Evolutionary conservation across 2,329 filamentous ascomycete genomes (phyloP), one percentile per base, ranked within the genome.

Genomic region (Hypoxylon rubiginosum): DNA sequence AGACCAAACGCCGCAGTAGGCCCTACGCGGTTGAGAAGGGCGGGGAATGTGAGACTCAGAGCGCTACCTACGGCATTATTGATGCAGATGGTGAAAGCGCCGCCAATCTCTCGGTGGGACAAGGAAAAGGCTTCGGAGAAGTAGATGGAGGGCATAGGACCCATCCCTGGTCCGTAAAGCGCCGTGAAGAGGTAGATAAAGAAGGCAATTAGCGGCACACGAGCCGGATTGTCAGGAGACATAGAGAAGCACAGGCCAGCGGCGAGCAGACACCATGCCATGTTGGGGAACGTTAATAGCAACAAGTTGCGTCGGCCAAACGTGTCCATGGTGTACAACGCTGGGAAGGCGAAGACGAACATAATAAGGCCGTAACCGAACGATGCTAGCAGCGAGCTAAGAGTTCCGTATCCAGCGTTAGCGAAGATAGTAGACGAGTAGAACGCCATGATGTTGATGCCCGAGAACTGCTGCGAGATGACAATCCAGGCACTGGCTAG

Each of bases 351-450:
- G 46, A 58, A 58, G 46, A 58, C 36, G 46, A 58, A 58, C 56
- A 58, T 58, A 9, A 58, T 43, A 24, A 58, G 45, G 5, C 34
- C 56, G 56, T 30, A 58, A n/a, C 56, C 56, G 34, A 58, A 51
- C 24, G 56, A 58, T 43, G 56, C 56, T 43, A 58, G 46, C 17
- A 58, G 36, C 46, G 56, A 43, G 32, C 56, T 58, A 21, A 50
- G 45, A 17, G 56, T 58, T 51, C 45, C 45, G 56, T 58, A 58
- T 24, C 56, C 56, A 34, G 56, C 56, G 21, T 43, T 50, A 11
- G 56, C 51, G 46, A 58, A 58, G 56, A 58, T 51, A n/a, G 56
- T 58, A 34, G 56, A 58, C 56, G 56, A 58, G 46, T 58, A 58
- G 56, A 58, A 51, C 2, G 56, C 45, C 56, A 26, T 58, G 46